Conservation (phyloP, 1,284 basidiomycete species). For the Apiotrichum akiyoshidainum region DNA sequence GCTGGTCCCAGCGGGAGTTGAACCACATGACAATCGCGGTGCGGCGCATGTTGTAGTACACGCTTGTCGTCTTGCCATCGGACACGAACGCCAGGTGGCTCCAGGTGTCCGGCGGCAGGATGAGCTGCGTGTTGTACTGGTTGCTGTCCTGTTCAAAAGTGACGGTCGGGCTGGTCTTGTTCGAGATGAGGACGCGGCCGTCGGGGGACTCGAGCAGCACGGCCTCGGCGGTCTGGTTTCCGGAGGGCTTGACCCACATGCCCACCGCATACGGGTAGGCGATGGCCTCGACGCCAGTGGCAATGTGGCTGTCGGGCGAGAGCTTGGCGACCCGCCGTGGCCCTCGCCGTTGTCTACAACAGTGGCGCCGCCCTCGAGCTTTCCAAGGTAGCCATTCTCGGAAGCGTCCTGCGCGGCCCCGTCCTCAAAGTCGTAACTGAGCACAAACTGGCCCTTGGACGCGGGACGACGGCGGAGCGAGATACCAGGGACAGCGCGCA, state of each 20-base stretch:
- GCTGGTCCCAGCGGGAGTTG: slow-evolving; percentile 1
- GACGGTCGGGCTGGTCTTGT: not conserved
- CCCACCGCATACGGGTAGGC: slow-evolving; percentile 1
- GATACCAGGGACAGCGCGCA: not conserved
- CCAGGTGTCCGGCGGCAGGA: not conserved
- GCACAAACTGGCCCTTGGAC: slow-evolving; percentile 1
- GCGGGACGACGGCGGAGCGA: slow-evolving; percentile 1
- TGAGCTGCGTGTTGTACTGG: not conserved
- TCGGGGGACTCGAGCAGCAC: not conserved
- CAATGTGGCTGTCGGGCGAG: not conserved
- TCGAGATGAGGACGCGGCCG: not conserved
- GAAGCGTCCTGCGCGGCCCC: not conserved
- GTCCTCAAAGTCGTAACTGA: slow-evolving; percentile 4
- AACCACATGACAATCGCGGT: not conserved
- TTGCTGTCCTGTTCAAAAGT: slow-evolving; percentile 1
- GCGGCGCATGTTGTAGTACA: not conserved
- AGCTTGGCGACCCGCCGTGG: not conserved
- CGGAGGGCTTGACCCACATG: slow-evolving; percentile 2
- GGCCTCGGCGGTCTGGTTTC: not conserved
- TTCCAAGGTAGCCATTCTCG: not conserved
- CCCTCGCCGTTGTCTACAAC: not conserved
- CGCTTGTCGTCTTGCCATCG: not conserved
- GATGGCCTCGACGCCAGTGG: not conserved
- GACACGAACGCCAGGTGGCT: not conserved
- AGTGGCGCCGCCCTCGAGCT: not conserved